Conservation (phyloP, 129 eudicot genomes). For the Dittrichia graveolens region DNA sequence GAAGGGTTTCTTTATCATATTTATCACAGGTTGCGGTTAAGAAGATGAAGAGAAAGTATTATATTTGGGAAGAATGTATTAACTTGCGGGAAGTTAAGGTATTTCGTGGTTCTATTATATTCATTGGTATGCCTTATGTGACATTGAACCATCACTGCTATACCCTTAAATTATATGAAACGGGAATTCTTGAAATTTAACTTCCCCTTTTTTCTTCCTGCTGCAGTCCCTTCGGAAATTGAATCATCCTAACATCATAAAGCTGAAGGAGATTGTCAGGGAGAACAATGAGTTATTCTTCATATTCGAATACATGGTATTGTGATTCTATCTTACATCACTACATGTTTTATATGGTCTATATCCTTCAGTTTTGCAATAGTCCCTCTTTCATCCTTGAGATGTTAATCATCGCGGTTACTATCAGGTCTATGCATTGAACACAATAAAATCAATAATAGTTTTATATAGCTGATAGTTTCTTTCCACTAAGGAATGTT, state of each 20-base stretch:
- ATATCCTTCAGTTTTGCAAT: too few relatives aligned
- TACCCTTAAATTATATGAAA: background rate
- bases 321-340: background rate
- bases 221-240: slow-evolving; percentile 79
- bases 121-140: background rate
- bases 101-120: slow-evolving; percentile 20
- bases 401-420: too few relatives aligned
- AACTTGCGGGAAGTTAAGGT: slow-evolving; percentile 97
- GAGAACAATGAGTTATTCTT: slow-evolving; percentile 88
- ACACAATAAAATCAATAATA: too few relatives aligned
- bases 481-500: background rate
- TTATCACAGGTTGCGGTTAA: slow-evolving; percentile 86
- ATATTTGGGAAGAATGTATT: slow-evolving; percentile 86
- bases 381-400: too few relatives aligned
- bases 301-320: slow-evolving; percentile 95
- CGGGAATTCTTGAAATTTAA: background rate
- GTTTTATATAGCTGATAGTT: too few relatives aligned
- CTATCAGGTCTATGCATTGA: too few relatives aligned
- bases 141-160: background rate
- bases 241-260: slow-evolving; percentile 91
- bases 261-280: slow-evolving; percentile 86
- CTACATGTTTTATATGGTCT: too few relatives aligned
- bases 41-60: slow-evolving; percentile 91
- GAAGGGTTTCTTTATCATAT: background rate
- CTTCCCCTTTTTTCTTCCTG: slow-evolving; percentile 10